Conservation (phyloP, 148 eudicot genomes). For the Silene latifolia region DNA sequence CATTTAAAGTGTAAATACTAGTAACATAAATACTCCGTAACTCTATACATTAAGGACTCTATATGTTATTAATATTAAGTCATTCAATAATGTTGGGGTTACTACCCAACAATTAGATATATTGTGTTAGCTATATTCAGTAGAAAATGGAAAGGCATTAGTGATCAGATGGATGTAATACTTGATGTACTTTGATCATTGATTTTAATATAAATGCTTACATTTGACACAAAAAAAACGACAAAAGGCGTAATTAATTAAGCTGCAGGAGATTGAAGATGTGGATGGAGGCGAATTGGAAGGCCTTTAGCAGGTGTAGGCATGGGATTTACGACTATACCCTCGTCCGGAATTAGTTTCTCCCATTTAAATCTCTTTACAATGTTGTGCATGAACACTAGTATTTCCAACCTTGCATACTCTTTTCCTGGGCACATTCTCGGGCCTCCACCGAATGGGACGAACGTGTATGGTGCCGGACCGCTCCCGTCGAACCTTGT, state of each 20-base stretch:
- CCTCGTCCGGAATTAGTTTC: conserved; percentile 22
- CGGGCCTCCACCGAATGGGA: conserved; percentile 29
- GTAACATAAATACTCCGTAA: too few species aligned
- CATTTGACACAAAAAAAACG: too few species aligned
- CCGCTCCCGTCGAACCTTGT: conserved; percentile 25
- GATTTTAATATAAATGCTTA: too few species aligned
- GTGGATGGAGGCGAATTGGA: conserved; percentile 19
- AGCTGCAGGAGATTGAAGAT: conserved; percentile 1
- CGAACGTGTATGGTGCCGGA: conserved; percentile 28
- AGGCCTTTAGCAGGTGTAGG: conserved; percentile 24
- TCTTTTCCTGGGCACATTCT: conserved; percentile 31
- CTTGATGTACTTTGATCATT: too few species aligned
- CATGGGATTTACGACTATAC: conserved; percentile 23
- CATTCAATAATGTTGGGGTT: too few species aligned
- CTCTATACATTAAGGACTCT: too few species aligned
- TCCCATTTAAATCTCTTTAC: conserved; percentile 31
- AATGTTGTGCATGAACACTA: conserved; percentile 28
- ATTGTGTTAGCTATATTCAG: too few species aligned
- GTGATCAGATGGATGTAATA: too few species aligned
- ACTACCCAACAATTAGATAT: too few species aligned
- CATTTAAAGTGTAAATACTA: too few species aligned
- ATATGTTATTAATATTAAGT: too few species aligned
- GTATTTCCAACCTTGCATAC: conserved; percentile 27
- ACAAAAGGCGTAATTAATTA: background rate
- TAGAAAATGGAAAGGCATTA: too few species aligned